Evolutionary conservation across 1,139 yeast species (phyloP).

Genomic region (Geotrichum klebahnii): DNA sequence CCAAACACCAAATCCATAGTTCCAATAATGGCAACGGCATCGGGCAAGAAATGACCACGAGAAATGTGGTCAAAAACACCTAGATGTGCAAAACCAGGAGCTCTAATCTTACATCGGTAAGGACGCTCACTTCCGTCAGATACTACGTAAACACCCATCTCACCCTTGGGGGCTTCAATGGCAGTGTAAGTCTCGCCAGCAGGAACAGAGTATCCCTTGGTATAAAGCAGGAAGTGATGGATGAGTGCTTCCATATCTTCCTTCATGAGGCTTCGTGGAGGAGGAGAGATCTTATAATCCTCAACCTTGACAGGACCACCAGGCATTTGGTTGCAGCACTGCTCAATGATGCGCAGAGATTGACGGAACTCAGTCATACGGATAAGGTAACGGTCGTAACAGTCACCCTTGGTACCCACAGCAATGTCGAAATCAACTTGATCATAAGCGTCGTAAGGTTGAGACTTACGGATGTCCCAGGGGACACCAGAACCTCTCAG

Average conservation of each 20-base stretch:
- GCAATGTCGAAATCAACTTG: constrained; percentile 81
- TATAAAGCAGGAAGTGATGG: constrained; percentile 81
- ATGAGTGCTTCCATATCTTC: constrained; percentile 91
- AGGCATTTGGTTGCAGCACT: constrained; percentile 88
- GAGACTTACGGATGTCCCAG: constrained; percentile 78
- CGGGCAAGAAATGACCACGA: constrained; percentile 84
- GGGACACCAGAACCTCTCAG: constrained; percentile 88
- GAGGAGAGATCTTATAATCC: constrained; percentile 81
- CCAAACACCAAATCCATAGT: constrained; percentile 95
- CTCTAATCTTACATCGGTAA: constrained; percentile 86
- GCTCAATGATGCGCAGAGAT: constrained; percentile 81
- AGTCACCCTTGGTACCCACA: constrained; percentile 84
- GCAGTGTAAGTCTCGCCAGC: constrained; percentile 90
- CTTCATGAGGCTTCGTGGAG: constrained; percentile 78
- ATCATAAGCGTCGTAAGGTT: constrained; percentile 88
- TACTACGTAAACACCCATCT: constrained; percentile 87
- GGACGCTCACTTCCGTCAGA: constrained; percentile 90
- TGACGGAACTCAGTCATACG: constrained; percentile 93
- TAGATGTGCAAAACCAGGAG: constrained; percentile 88
- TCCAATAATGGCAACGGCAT: constrained; percentile 91
- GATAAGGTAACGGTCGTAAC: constrained; percentile 82
- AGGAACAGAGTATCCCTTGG: constrained; percentile 87
- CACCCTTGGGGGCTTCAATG: constrained; percentile 94
- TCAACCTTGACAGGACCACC: constrained; percentile 90
- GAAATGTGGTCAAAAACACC: constrained; percentile 84